Evolutionary conservation across 2,329 filamentous ascomycete species (phyloP), one percentile per base, ranked within the genome.

Genomic region (Clonostachys chloroleuca): DNA sequence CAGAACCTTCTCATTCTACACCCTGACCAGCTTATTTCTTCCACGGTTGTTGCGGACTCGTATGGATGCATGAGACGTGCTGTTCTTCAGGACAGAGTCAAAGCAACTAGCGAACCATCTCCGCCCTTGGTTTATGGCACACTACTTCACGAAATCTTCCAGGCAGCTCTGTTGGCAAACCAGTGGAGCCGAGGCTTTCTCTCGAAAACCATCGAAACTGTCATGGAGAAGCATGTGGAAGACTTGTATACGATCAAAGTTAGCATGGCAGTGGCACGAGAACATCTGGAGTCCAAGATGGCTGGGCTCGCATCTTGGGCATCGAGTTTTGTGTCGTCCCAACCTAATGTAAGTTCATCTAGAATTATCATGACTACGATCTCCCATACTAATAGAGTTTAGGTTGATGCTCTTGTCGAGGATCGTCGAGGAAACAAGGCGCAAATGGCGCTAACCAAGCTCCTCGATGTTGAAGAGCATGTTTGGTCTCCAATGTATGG

Each of bases 401-500:
- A 86, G 78, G 59, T 75, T 5, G 81, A 86, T 54, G 91, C 90
- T 4, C 62, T 89, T 39, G 86, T 95, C 20, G 86, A 89, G 54
- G 90, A 92, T 54, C 81, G 88, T 42, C 86, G 91, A 59, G 87
- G 86, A 39, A 81, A 86, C 46, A 86, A 84, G 54, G 81, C 86
- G 12, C 86, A 78, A 48, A 85, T 97, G 78, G 91, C 88, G 55
- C 84, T 99, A 55, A 95, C 86, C 59, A 99, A 97, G 62, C 74
- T 99, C 30, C 84, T 99, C 13, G 94, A 97, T 61, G 89, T 99
- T 10, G 94, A 99, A 63, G 94, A 99, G 65, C 94, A 97, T 61
- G 84, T 99, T 30, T 99, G 94, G 94, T 97, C 92, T 7, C 94
- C 94, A 1, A 92, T 91, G 82, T 99, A 95, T 62, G 94, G 94